Evolutionary conservation across 2,329 filamentous ascomycete genomes (phyloP), one percentile per base, ranked within the genome.

Genomic region (Colletotrichum falcatum): DNA sequence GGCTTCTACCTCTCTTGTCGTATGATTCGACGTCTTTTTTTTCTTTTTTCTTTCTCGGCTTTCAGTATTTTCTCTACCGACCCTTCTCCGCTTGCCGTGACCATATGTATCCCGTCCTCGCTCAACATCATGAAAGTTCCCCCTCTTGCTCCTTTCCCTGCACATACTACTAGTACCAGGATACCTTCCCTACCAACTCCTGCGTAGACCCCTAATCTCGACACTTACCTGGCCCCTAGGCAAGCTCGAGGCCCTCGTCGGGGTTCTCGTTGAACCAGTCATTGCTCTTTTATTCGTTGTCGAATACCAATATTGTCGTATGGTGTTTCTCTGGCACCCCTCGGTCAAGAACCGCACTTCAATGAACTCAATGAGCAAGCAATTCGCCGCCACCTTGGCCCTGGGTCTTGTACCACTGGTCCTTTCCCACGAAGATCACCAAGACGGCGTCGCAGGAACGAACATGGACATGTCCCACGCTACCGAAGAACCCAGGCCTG

Each of bases 401-500:
- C 33, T 68, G 11, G 44, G 59, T 35, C 30, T 73, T 20, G 23
- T 67, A 28, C 58, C 62, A 16, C 28, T 71, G 3, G 68, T 48
- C 16, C 23, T 66, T 46, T 70, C 67, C 35, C 64, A 71, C n/a
- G 59, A 64, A n/a, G 65, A 74, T 23, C 76, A 77, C 28, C 54
- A 74, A 16, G 72, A 69, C 37, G 74, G 60, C 35, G 65, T 44
- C 8, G 48, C 42, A 28, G 49, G 8, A 53, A 73, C 65, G 70
- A 61, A 63, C 46, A 76, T 72, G 67, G 61, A 65, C 30, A 71
- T 63, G 49, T 60, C 75, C 30, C 49, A 62, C 42, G 61, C 65
- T n/a, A 66, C 23, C 54, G 53, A 59, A 14, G 59, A 65, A 33
- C 39, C 68, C n/a, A 54, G 55, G 23, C 62, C 70, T 35, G 75